Base-by-base conservation (phyloP, 2,329 filamentous ascomycete genomes). In the Sporothrix phasma region DNA sequence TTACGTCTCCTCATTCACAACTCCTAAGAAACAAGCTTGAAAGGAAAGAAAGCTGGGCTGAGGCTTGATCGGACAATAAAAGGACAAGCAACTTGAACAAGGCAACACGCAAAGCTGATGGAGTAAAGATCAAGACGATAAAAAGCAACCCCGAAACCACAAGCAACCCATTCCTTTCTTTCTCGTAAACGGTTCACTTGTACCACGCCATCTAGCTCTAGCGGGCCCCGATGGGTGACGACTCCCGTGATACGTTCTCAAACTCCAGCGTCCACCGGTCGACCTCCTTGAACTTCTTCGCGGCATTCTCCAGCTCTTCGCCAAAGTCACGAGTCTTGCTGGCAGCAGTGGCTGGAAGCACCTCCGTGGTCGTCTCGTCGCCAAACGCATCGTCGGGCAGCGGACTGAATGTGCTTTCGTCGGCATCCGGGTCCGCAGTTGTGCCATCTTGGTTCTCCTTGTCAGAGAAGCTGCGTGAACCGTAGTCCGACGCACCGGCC, bases 211-310 rank as follows among this genome's bases (percentile, higher is more conserved):
- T 41, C 13, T 22, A 41, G 6, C 43, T 10, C 75, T 68, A 85
- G 64, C 82, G 76, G 47, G 78, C 81, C 68, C 79, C 77, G 43
- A 74, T 73, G 1, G 82, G 82, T 22, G 83, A 84, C 65, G 80
- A 81, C 66, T 78, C 79, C 72, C 82, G 79, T 24, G 79, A 80
- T 58, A 85, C 79, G 68, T 86, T 84, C 75, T 89, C 86, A 73
- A 83, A 89, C 60, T 85, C 84, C 66, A 89, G 74, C 74, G 86
- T 79, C 85, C 85, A 89, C 74, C 80, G 77, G 72, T 89, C 86
- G 46, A 89, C 86, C 74, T 88, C 86, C 72, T 82, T 79, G 69
- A 89, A 89, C 74, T 88, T 88, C 71, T 77, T 80, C 10, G 78
- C 78, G 46, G 84, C 83, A 59, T 79, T 76, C 73, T 82, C 83